phyloP scores from a whole-genome alignment of 208 protist species.

The Leishmania mexicana region DNA sequence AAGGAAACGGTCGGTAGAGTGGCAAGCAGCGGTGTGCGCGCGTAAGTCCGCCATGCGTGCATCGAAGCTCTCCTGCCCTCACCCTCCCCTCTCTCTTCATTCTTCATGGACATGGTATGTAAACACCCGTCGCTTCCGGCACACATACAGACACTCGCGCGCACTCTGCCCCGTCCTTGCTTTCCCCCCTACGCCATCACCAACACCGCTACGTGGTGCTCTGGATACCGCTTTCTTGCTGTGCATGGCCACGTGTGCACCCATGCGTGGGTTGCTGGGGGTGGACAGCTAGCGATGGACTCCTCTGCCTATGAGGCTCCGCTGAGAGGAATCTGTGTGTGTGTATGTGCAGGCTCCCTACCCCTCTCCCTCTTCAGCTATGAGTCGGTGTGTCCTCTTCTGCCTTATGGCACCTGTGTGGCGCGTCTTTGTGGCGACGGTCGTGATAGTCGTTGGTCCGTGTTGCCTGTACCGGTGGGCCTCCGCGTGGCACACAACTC shows the following conservation, averaged over 20 bases:
- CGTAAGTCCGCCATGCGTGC: not conserved
- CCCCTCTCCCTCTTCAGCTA: not conserved
- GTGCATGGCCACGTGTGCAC: not conserved
- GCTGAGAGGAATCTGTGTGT: not conserved
- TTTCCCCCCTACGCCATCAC: not conserved
- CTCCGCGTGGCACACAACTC: not conserved
- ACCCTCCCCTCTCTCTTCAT: not conserved
- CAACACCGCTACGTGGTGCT: not conserved
- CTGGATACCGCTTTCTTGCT: not conserved
- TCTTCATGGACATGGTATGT: not conserved
- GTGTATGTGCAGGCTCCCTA: not conserved
- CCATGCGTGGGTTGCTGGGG: not conserved
- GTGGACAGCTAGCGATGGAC: not conserved
- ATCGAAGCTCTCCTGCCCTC: not conserved
- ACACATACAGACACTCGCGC: not conserved
- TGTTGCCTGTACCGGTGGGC: not conserved
- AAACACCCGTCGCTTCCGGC: not conserved
- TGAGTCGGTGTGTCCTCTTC: not conserved
- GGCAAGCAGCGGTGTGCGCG: not conserved
- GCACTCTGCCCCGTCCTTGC: not conserved
- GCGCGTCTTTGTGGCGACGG: not conserved
- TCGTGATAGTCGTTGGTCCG: not conserved
- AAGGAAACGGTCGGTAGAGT: not conserved
- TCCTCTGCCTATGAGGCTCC: not conserved
- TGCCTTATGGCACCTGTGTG: not conserved